Conservation (phyloP, 2,329 filamentous ascomycete genomes). For the Xenoacremonium recifei region DNA sequence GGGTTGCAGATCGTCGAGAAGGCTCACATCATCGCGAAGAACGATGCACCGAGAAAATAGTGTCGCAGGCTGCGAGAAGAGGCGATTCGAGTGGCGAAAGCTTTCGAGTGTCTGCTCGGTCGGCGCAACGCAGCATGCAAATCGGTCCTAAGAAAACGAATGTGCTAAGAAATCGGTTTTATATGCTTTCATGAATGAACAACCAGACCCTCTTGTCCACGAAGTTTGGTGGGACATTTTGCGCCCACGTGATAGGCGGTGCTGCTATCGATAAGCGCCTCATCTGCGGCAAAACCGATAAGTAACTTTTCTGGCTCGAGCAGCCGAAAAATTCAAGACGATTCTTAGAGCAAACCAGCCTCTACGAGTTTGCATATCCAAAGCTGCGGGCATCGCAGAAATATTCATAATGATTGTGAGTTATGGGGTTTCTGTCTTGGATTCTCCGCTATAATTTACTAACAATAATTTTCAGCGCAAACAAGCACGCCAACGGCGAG, state of each 20-base stretch:
- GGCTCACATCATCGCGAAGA: slow-evolving; percentile 40
- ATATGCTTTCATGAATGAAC: slow-evolving; percentile 20
- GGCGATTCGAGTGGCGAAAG: slow-evolving; percentile 2
- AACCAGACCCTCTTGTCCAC: slow-evolving; percentile 22
- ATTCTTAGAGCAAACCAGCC: not conserved
- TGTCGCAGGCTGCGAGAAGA: slow-evolving; percentile 12
- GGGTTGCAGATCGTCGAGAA: slow-evolving; percentile 28
- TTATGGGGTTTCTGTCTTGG: not conserved
- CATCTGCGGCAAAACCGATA: slow-evolving; percentile 26
- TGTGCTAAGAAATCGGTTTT: slow-evolving; percentile 28
- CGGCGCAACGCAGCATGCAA: slow-evolving; percentile 9
- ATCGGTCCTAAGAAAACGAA: no score
- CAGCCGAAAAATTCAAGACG: slow-evolving; percentile 6
- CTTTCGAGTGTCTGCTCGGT: not conserved
- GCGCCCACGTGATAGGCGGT: slow-evolving; percentile 40
- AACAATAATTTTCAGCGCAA: slow-evolving; percentile 33
- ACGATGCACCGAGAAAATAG: slow-evolving; percentile 18
- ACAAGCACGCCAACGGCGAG: slow-evolving; percentile 41
- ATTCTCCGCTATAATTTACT: slow-evolving; percentile 11
- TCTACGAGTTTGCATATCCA: not conserved
- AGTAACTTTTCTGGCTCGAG: slow-evolving; percentile 25
- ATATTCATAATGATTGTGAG: slow-evolving; percentile 33
- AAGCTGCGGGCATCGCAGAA: not conserved
- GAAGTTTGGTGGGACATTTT: slow-evolving; percentile 39
- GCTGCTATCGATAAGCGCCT: slow-evolving; percentile 27